These are phyloP conservation scores for Globisporangium viniferum DNA, from an alignment of 352 stramenopile species.

Conservation along the genomic window DNA sequence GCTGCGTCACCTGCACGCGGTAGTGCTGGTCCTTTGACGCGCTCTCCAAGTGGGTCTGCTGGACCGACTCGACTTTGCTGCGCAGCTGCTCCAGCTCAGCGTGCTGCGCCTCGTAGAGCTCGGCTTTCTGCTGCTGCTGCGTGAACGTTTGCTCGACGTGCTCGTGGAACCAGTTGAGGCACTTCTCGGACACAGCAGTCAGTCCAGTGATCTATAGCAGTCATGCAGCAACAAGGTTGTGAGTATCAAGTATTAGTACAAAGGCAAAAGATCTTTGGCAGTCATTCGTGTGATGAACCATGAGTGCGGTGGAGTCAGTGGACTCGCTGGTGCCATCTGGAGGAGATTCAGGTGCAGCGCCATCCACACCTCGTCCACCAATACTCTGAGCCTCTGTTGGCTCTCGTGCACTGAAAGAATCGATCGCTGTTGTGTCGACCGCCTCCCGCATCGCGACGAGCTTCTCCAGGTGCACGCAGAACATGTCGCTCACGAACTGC, in stretches of 20 bases:
- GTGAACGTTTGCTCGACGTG: slow-evolving; percentile 46
- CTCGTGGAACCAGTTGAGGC: slow-evolving; percentile 50
- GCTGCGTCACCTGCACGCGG: slow-evolving; percentile 7
- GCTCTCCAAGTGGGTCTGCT: slow-evolving; percentile 20
- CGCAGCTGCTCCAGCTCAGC: slow-evolving; percentile 33
- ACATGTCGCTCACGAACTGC: slow-evolving; percentile 42
- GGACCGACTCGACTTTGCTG: slow-evolving; percentile 14
- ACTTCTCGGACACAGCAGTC: slow-evolving; percentile 43
- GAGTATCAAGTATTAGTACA: neutral
- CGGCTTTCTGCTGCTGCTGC: slow-evolving; percentile 40
- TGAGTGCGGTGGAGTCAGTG: slow-evolving; percentile 7
- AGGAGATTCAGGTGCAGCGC: neutral
- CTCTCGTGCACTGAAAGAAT: neutral
- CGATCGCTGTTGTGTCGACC: slow-evolving; percentile 24
- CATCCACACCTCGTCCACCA: neutral
- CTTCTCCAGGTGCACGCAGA: slow-evolving; percentile 53
- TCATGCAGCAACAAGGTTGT: neutral
- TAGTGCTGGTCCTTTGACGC: slow-evolving; percentile 12
- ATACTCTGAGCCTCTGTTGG: neutral
- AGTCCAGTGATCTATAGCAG: slow-evolving; percentile 36
- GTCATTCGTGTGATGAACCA: neutral
- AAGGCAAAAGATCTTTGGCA: too few relatives aligned
- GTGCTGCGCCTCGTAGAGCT: slow-evolving; percentile 44
- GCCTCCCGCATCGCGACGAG: slow-evolving; percentile 56
- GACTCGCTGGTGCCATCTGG: neutral